Conservation (phyloP, 2,329 filamentous ascomycete species). For the Cordyceps fumosorosea region DNA sequence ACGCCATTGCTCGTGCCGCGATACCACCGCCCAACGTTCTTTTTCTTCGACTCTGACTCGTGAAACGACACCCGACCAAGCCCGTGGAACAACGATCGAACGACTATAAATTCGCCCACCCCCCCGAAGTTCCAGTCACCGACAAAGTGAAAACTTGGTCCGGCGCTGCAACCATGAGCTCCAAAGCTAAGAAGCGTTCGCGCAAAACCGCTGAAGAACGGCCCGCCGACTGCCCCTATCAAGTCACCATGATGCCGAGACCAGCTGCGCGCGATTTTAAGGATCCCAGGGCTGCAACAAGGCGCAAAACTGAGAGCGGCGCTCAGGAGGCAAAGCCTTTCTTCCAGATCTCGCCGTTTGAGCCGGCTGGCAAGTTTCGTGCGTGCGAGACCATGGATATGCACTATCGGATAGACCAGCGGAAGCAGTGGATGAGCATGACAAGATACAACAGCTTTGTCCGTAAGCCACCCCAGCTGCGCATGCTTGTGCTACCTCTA, state of each 20-base stretch:
- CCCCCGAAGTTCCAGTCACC: background rate
- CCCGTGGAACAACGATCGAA: background rate
- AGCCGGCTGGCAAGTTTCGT: slow-evolving; percentile 48
- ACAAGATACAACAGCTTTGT: slow-evolving; percentile 57
- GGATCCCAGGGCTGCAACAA: slow-evolving; percentile 29
- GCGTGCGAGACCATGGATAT: slow-evolving; percentile 48
- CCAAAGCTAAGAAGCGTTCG: slow-evolving; percentile 43
- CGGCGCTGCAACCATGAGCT: slow-evolving; percentile 18
- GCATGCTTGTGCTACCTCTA: background rate
- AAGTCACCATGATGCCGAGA: slow-evolving; percentile 27
- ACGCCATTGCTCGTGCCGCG: background rate
- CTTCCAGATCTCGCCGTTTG: slow-evolving; percentile 48
- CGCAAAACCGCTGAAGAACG: slow-evolving; percentile 42
- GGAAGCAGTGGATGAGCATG: slow-evolving; percentile 50
- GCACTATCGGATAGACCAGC: slow-evolving; percentile 47
- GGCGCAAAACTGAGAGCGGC: slow-evolving; percentile 40
- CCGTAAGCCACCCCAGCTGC: slow-evolving; percentile 35
- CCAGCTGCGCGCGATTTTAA: background rate
- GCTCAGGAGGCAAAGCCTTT: slow-evolving; percentile 36
- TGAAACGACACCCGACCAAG: background rate
- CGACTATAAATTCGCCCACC: background rate
- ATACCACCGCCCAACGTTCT: background rate
- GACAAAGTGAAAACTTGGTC: background rate
- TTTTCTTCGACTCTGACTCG: background rate
- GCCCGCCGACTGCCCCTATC: slow-evolving; percentile 51